Evolutionary conservation across 2,329 filamentous ascomycete genomes (phyloP).

Genomic region (Apiospora koreana): DNA sequence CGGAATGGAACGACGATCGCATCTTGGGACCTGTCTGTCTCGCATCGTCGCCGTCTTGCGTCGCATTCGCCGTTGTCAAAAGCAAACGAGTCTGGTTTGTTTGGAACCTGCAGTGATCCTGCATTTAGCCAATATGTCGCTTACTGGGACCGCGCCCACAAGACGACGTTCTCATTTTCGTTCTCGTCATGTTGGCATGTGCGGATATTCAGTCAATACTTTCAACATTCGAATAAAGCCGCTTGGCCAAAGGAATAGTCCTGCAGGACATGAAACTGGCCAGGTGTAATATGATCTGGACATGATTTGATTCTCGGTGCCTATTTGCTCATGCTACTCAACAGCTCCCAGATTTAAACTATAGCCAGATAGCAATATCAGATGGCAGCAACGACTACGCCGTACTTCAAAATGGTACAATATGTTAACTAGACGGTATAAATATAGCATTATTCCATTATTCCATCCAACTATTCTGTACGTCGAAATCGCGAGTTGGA

Average conservation of each 20-base stretch:
- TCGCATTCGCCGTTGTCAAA: conserved; percentile 1
- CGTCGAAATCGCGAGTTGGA: too few relatives aligned
- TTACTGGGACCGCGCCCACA: background rate
- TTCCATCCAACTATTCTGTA: too few relatives aligned
- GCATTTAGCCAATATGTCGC: background rate
- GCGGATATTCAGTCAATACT: background rate
- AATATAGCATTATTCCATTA: too few relatives aligned
- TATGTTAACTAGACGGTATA: too few relatives aligned
- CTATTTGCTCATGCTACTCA: background rate
- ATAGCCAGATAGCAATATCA: too few relatives aligned
- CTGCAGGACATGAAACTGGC: background rate
- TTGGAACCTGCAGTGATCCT: background rate
- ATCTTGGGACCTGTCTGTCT: background rate
- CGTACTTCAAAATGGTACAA: too few relatives aligned
- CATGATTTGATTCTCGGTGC: background rate
- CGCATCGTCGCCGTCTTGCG: background rate
- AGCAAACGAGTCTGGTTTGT: background rate
- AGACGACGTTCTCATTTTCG: background rate
- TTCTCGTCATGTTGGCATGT: background rate
- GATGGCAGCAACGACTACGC: too few relatives aligned
- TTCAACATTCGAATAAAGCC: background rate
- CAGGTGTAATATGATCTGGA: background rate
- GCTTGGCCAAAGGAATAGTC: background rate
- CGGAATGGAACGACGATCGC: background rate
- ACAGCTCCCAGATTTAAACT: too few relatives aligned